A percentile compares a stretch with the other conserved stretches of the same genome.
These are phyloP conservation scores for Cyberlindnera petersonii DNA, from an alignment of 805 yeast genomes.

Conservation along the genomic window DNA sequence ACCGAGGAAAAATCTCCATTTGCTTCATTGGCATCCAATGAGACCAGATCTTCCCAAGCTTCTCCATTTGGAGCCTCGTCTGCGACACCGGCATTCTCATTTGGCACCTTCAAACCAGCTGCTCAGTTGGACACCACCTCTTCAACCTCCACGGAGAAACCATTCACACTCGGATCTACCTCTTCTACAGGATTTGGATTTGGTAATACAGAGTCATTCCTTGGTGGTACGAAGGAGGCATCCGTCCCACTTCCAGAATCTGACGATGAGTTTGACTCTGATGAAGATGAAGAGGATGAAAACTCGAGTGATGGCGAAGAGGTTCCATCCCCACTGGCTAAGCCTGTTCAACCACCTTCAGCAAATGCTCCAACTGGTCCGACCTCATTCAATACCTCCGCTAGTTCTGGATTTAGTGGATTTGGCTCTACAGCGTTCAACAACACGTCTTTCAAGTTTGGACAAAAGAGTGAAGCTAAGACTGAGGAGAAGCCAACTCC, in stretches of 20 bases:
- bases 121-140: too few relatives aligned
- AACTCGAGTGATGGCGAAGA: slow-evolving; percentile 9
- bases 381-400: slow-evolving; percentile 1
- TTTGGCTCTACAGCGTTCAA: slow-evolving; percentile 10
- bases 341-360: slow-evolving; percentile 2
- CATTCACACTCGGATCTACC: too few relatives aligned
- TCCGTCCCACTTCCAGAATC: background rate
- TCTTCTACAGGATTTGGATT: slow-evolving; percentile 1
- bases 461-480: background rate
- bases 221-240: slow-evolving; percentile 3
- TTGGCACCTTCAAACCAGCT: too few relatives aligned
- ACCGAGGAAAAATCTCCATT: too few relatives aligned
- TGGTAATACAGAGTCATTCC: slow-evolving; percentile 1
- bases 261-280: slow-evolving; percentile 10
- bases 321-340: background rate
- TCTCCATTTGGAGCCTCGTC: too few relatives aligned
- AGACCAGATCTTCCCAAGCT: too few relatives aligned
- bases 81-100: too few relatives aligned
- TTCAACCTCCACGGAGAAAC: too few relatives aligned
- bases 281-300: slow-evolving; percentile 5
- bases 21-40: too few relatives aligned
- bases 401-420: slow-evolving; percentile 4
- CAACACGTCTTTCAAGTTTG: slow-evolving; percentile 6
- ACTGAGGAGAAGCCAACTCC: background rate
- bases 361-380: slow-evolving; percentile 6